Evolutionary conservation across 2,329 filamentous ascomycete species (phyloP).

Genomic region (Pestalotiopsis sp.): DNA sequence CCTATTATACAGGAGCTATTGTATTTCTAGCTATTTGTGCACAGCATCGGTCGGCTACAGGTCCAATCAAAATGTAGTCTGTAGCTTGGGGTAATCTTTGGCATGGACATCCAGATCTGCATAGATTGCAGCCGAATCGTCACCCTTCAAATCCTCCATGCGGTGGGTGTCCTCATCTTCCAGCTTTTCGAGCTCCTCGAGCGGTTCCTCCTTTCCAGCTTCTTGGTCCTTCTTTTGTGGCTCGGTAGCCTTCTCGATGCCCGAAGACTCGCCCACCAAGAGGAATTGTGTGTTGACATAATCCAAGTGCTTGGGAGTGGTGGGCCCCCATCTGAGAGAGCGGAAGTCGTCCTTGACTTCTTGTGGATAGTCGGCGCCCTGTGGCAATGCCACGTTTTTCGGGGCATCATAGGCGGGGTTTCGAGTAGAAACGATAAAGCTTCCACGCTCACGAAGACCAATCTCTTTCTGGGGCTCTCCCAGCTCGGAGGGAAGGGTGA

Average conservation of each 20-base stretch:
- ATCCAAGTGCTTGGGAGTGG: constrained; percentile 73
- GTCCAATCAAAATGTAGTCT: constrained; percentile 55
- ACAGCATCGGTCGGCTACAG: neutral
- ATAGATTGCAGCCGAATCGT: constrained; percentile 50
- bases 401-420: constrained; percentile 75
- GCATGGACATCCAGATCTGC: constrained; percentile 48
- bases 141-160: constrained; percentile 53
- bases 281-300: constrained; percentile 77
- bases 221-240: constrained; percentile 58
- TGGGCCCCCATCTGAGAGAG: constrained; percentile 72
- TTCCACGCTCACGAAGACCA: constrained; percentile 71
- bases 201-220: constrained; percentile 62
- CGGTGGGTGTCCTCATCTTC: constrained; percentile 75
- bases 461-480: constrained; percentile 76
- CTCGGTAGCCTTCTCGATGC: constrained; percentile 58
- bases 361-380: constrained; percentile 70
- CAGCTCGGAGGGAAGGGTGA: constrained; percentile 72
- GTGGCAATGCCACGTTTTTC: constrained; percentile 61
- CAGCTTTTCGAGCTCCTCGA: constrained; percentile 74
- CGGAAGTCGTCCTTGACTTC: constrained; percentile 73
- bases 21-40: neutral
- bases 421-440: constrained; percentile 78
- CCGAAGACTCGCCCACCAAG: constrained; percentile 72
- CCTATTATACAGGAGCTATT: neutral
- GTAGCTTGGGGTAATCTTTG: constrained; percentile 66